Evolutionary conservation across 495 filamentous ascomycete genomes (phyloP).

Genomic region (Xylaria telfairii): DNA sequence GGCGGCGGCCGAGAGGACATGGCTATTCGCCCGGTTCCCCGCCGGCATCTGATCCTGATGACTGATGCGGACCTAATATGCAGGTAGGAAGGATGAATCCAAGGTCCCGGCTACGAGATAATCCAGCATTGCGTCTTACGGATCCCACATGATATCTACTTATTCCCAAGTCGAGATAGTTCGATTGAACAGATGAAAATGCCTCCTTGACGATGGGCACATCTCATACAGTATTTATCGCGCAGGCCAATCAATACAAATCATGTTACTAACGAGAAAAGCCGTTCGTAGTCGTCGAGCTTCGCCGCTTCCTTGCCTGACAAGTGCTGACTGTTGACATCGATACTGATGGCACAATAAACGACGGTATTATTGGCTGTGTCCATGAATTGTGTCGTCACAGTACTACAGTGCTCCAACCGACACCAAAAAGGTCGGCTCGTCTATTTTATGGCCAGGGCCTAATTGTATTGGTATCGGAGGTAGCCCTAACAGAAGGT

Average conservation of each 20-base stretch:
- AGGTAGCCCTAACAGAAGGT: constrained; percentile 1
- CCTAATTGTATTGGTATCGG: neutral
- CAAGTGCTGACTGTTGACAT: neutral
- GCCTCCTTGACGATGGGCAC: neutral
- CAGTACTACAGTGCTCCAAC: too few species aligned
- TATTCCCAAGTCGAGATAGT: neutral
- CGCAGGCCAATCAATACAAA: neutral
- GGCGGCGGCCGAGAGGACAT: constrained; percentile 71
- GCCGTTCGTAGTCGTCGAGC: neutral
- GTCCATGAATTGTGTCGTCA: neutral
- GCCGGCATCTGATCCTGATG: neutral
- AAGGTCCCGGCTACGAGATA: too few species aligned
- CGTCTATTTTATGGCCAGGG: too few species aligned
- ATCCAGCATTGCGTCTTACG: neutral
- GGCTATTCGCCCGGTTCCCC: constrained; percentile 30
- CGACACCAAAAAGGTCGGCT: neutral
- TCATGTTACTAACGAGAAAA: neutral
- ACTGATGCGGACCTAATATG: neutral
- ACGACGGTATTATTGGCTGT: neutral
- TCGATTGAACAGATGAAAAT: neutral
- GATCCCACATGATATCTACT: neutral
- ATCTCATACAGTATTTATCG: neutral
- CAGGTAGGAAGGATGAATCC: neutral
- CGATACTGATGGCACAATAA: neutral
- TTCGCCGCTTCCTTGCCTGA: neutral